These are phyloP conservation scores for Paecilomyces variotii DNA, from an alignment of 2,329 filamentous ascomycete genomes.

Conservation along the genomic window DNA sequence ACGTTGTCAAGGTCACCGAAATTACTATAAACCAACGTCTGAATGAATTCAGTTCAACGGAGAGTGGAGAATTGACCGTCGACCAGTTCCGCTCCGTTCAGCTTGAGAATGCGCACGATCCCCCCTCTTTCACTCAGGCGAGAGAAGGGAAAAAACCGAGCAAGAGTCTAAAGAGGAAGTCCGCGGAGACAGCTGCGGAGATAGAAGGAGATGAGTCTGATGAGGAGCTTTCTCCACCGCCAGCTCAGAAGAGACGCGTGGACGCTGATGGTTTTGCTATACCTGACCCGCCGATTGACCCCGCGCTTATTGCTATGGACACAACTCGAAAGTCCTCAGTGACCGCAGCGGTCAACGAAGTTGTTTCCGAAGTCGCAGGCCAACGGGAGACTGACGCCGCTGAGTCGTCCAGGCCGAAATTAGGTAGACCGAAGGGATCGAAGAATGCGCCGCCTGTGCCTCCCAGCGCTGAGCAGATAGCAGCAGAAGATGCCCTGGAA, in stretches of 20 bases:
- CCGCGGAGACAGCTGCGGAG: constrained; percentile 31
- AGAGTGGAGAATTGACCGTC: constrained; percentile 76
- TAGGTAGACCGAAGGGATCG: constrained; percentile 22
- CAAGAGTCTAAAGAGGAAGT: constrained; percentile 26
- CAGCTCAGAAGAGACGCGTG: constrained; percentile 33
- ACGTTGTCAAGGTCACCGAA: constrained; percentile 93
- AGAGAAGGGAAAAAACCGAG: constrained; percentile 52
- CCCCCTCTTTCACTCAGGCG: constrained; percentile 62
- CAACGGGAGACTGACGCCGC: constrained; percentile 4
- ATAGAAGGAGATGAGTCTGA: constrained; percentile 39
- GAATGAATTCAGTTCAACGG: constrained; percentile 82
- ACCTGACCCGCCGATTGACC: constrained; percentile 43
- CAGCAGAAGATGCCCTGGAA: constrained; percentile 54
- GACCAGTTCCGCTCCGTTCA: constrained; percentile 61
- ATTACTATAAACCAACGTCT: constrained; percentile 86
- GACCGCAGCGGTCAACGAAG: constrained; percentile 15
- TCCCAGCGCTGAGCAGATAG: constrained; percentile 52
- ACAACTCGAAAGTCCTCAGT: constrained; percentile 12
- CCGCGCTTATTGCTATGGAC: constrained; percentile 25
- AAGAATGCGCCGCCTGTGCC: constrained; percentile 10
- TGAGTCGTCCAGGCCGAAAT: constrained; percentile 9
- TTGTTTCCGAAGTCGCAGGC: constrained; percentile 13
- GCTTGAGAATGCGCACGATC: constrained; percentile 64
- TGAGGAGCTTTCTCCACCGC: constrained; percentile 9
- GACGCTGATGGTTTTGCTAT: constrained; percentile 65